Evolutionary conservation across 768 basidiomycete species (phyloP).

Genomic region (Termitomyces sp.): DNA sequence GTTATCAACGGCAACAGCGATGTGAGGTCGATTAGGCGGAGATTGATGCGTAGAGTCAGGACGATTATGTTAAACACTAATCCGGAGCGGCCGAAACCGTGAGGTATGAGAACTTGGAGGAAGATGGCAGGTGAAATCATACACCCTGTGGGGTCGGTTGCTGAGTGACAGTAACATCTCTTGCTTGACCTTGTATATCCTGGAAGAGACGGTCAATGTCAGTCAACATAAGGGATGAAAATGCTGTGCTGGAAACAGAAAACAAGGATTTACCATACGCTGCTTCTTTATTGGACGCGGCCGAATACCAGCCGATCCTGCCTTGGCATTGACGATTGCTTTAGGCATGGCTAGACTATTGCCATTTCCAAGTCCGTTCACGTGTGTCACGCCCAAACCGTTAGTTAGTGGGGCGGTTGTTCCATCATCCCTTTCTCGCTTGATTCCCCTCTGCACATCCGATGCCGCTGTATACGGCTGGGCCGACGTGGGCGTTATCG

Average conservation of each 20-base stretch:
- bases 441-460: conserved; percentile 31
- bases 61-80: background rate
- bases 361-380: conserved; percentile 16
- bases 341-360: conserved; percentile 20
- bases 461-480: conserved; percentile 7
- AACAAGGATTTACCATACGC: conserved; percentile 50
- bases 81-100: background rate
- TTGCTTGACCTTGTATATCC: conserved; percentile 63
- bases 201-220: conserved; percentile 17
- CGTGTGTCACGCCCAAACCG: conserved; percentile 18
- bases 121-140: conserved; percentile 20
- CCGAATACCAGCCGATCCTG: conserved; percentile 51
- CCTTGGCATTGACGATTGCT: conserved; percentile 45
- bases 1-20: background rate
- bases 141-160: conserved; percentile 74
- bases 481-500: conserved; percentile 27
- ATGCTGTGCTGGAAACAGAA: background rate
- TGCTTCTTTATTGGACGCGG: conserved; percentile 76
- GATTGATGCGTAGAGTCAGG: background rate
- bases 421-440: conserved; percentile 36
- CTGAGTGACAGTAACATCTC: conserved; percentile 57
- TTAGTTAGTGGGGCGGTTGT: conserved; percentile 16
- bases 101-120: background rate
- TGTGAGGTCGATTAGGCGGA: conserved; percentile 2
- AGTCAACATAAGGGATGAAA: background rate